Evolutionary conservation across 495 filamentous ascomycete species (phyloP), one percentile per base, ranked within the genome.

Genomic region (Massariosphaeria phaeospora): DNA sequence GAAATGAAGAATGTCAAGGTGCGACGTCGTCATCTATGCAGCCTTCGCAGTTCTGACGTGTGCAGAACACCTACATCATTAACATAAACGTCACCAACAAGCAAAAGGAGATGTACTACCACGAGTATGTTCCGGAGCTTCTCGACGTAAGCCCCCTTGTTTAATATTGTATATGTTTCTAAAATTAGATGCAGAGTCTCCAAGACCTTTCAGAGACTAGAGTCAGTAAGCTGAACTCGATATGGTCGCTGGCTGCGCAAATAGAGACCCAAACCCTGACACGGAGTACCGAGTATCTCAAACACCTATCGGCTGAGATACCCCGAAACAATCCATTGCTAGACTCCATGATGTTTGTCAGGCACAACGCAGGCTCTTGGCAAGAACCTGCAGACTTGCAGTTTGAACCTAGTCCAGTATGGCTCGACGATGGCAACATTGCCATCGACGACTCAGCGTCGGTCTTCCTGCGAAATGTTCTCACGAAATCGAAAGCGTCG

Each of bases 1-100:
- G 91, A 97, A 48, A 97, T 97, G 94, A 84, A 88, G 69, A 97
- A 97, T 67, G 80, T 87, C 64, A 99, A 99, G 75, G 84, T 77
- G 66, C 25, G 47, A 62, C 55, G 15, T 3, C 35, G 8, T 20
- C 2, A 7, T 9, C 10, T 9, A 51, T 12, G 20, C 45, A 11
- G 29, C 9, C 35, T n/a, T 13, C 13, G 18, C 41, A 7, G 26
- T 0, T 61, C 65, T 69, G 52, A 67, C 50, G 24, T 17, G 29
- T 23, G 3, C 59, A 88, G 85, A 99, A 97, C 65, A 89, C 88
- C 1, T 99, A 99, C 64, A 73, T 99, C 31, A 91, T 99, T 58
- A 79, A 80, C 48, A 94, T 99, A 73, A 93, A 91, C 66, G 86
- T 96, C 36, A 90, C 91, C 31, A 99, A 99, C 71, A 91, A 88